Evolutionary conservation across 495 filamentous ascomycete genomes (phyloP), one percentile per base, ranked within the genome.

Genomic region (Saxophila tyrrhenica): DNA sequence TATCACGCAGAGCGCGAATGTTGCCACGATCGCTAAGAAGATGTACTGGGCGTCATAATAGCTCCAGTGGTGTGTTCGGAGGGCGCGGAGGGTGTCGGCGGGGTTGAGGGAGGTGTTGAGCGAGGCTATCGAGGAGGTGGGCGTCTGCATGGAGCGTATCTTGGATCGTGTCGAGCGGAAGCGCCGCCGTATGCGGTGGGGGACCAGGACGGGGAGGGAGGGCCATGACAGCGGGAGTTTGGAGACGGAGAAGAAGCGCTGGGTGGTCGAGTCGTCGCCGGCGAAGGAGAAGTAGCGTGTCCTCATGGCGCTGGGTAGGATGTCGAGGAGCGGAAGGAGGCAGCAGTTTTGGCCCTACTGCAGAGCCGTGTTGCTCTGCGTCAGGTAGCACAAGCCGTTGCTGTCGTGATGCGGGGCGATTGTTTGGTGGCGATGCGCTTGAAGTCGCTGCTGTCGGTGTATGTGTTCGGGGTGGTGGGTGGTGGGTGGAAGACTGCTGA

Each of bases 11-110:
- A 95, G 73, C 25, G 84, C 86, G 70, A 94, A 95, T 56, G 92
- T 79, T 60, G 78, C 80, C 44, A 89, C 65, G 25, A 83, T 78
- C 44, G 85, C 73, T 25, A 92, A 65, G 22, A 91, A 67, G 20
- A 91, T 62, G 63, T 97, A 89, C 66, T 95, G 91, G 49, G 82
- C 79, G 71, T 97, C 91, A 68, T 89, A 88, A 55, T 81, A 69
- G 2, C 83, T 85, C 91, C 90, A 97, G 51, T 76, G 79, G 64
- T 91, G 84, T 45, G 75, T 72, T 51, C 83, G 81, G 47, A 97
- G 72, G 17, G 82, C 76, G 23, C 77, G 75, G 46, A 95, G 68
- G 5, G 86, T 87, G 63, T 88, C 85, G 56, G 70, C 65, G 22
- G 86, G 82, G 44, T 83, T 84, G 67, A 86, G 85, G 24, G 89